Evolutionary conservation across 139 green algal species (phyloP), one percentile per base, ranked within the genome.

Genomic region (Volvox africanus): DNA sequence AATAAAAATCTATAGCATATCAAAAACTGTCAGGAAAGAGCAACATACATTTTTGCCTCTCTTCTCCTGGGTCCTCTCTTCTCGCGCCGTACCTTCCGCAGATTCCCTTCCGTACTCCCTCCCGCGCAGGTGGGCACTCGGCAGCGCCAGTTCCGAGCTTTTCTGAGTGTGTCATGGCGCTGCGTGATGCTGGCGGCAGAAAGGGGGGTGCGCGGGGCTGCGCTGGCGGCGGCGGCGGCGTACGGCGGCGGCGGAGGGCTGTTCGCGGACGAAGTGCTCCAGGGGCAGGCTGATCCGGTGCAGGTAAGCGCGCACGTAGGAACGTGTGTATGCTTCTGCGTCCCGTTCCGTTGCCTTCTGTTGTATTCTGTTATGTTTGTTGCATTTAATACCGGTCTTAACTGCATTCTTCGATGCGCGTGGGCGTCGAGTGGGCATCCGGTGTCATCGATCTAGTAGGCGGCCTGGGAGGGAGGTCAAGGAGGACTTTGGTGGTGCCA

Each of bases 181-280:
- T 84, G 80, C 55, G 26, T 44, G 21, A 20, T 87, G 88, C 84
- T 91, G 50, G 88, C 84, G 37, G 92, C 92, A 36, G 84, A 94
- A 88, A 71, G 88, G 30, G 92, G 92, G 75, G 92, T 95, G 28
- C 86, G 83, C 65, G 71, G 75, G 20, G 91, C 93, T 65, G 91
- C 91, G 44, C 77, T 93, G 89, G 88, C 84, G 73, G 88, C 91
- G 26, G 91, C 83, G 18, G 22, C 69, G 19, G 91, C 93, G 3
- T 88, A 91, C 35, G 22, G 28, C 35, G 73, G 85, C 20, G 71
- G 71, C 35, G 22, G 28, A 22, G 86, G 85, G 22, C 85, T 82
- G 85, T 73, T 89, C 17, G 36, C 32, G 1, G 69, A 89, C 37
- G 69, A 82, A 71, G 69, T 61, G 69, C 85, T 89, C 18, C 32